Conservation (phyloP, 805 yeast species). For the Ogataea nonfermentans region DNA sequence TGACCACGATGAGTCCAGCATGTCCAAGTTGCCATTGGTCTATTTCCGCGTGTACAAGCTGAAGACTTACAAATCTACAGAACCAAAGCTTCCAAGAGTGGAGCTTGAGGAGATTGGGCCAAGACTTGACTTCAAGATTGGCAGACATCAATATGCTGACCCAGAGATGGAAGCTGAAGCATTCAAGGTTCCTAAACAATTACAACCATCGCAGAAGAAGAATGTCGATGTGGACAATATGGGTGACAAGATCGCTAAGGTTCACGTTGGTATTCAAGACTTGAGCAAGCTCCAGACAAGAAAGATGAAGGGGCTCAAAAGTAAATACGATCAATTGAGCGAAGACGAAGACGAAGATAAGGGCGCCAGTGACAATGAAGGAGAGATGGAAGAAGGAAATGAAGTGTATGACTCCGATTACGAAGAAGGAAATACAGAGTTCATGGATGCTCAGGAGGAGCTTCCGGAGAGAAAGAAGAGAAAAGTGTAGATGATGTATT, state of each 20-base stretch:
- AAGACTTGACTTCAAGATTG: conserved; percentile 86
- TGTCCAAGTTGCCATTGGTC: conserved; percentile 65
- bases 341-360: conserved; percentile 54
- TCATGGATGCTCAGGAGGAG: conserved; percentile 28
- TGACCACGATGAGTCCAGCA: conserved; percentile 64
- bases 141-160: conserved; percentile 77
- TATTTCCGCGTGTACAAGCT: conserved; percentile 89
- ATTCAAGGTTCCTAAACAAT: conserved; percentile 70
- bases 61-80: conserved; percentile 70
- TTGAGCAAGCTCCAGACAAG: conserved; percentile 87
- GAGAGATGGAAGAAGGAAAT: conserved; percentile 22
- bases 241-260: conserved; percentile 97
- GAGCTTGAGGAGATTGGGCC: conserved; percentile 96
- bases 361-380: conserved; percentile 40
- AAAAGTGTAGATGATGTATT: conserved; percentile 17
- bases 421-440: conserved; percentile 24
- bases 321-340: conserved; percentile 70
- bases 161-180: conserved; percentile 94
- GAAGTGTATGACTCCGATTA: conserved; percentile 16
- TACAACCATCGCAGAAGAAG: conserved; percentile 81
- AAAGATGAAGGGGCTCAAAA: conserved; percentile 97
- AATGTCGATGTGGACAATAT: conserved; percentile 80
- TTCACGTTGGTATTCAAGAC: conserved; percentile 96
- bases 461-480: conserved; percentile 28
- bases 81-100: conserved; percentile 88